These are phyloP conservation scores for Leonotis leonurus DNA, from an alignment of 257 asterid species.

Conservation along the genomic window DNA sequence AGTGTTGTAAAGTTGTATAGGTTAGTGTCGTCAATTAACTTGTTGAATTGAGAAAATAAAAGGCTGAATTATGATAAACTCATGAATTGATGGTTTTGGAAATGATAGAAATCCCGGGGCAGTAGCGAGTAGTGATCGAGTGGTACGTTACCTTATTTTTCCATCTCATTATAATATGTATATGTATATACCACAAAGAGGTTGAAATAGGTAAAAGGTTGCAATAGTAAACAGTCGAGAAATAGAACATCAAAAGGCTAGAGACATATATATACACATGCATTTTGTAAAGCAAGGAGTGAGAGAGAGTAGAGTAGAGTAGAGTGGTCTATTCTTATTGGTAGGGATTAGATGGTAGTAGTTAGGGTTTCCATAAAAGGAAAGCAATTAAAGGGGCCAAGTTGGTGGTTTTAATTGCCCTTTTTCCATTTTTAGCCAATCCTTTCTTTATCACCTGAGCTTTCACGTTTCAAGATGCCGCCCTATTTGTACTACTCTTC, in stretches of 20 bases:
- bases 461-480: slow-evolving; percentile 35
- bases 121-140: too few relatives aligned
- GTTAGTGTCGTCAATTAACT: too few relatives aligned
- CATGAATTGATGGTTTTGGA: too few relatives aligned
- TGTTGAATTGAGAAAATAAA: too few relatives aligned
- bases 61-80: too few relatives aligned
- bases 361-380: slow-evolving; percentile 39
- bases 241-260: slow-evolving; percentile 20
- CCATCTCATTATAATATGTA: too few relatives aligned
- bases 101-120: too few relatives aligned
- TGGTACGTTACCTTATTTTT: background rate
- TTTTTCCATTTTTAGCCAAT: slow-evolving; percentile 27
- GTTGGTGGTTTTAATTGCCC: slow-evolving; percentile 19
- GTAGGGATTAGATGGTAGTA: slow-evolving; percentile 32
- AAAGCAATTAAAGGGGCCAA: slow-evolving; percentile 24
- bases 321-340: background rate
- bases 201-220: slow-evolving; percentile 16
- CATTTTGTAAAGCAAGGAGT: background rate
- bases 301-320: background rate
- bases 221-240: slow-evolving; percentile 19
- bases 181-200: slow-evolving; percentile 33
- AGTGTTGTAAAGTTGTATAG: too few relatives aligned
- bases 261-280: background rate
- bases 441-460: slow-evolving; percentile 36
- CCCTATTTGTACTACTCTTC: slow-evolving; percentile 26